These are phyloP conservation scores for Lachnellula willkommii DNA, from an alignment of 2,329 filamentous ascomycete species.

Conservation along the genomic window DNA sequence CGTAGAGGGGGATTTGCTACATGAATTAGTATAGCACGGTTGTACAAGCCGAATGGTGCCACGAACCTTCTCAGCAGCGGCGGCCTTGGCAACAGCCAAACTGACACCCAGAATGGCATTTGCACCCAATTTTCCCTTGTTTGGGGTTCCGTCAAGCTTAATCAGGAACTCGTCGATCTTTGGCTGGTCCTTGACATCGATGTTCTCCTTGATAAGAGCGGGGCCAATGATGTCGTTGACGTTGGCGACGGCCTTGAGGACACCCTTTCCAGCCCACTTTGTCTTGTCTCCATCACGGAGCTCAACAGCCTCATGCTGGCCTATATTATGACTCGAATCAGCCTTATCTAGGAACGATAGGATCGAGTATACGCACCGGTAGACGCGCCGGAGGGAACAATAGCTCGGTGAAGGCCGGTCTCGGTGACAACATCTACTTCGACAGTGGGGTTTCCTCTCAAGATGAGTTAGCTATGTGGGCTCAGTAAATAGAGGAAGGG, in stretches of 20 bases:
- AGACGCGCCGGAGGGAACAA: slow-evolving; percentile 93
- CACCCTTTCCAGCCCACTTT: slow-evolving; percentile 84
- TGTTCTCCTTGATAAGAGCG: slow-evolving; percentile 72
- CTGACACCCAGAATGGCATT: slow-evolving; percentile 85
- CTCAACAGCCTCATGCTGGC: slow-evolving; percentile 86
- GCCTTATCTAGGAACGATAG: slow-evolving; percentile 13
- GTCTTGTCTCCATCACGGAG: slow-evolving; percentile 85
- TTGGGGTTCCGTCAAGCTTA: slow-evolving; percentile 75
- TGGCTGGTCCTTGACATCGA: slow-evolving; percentile 83
- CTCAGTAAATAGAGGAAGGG: neutral
- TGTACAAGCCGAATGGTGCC: neutral
- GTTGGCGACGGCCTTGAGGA: slow-evolving; percentile 78
- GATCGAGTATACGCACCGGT: slow-evolving; percentile 59
- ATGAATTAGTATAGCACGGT: slow-evolving; percentile 6
- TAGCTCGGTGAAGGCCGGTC: slow-evolving; percentile 93
- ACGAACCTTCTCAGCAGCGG: slow-evolving; percentile 73
- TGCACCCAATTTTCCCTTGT: slow-evolving; percentile 84
- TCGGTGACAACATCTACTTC: slow-evolving; percentile 97
- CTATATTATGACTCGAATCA: slow-evolving; percentile 39
- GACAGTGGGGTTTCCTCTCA: slow-evolving; percentile 82
- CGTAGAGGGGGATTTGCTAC: slow-evolving; percentile 75
- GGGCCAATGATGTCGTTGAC: slow-evolving; percentile 79
- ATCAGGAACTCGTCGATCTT: slow-evolving; percentile 80
- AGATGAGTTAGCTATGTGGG: neutral
- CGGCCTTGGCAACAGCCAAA: slow-evolving; percentile 81